A percentile compares a stretch with the other conserved stretches of the same genome.
Conservation (phyloP, 306 rosid genomes). For the Vicia faba region DNA sequence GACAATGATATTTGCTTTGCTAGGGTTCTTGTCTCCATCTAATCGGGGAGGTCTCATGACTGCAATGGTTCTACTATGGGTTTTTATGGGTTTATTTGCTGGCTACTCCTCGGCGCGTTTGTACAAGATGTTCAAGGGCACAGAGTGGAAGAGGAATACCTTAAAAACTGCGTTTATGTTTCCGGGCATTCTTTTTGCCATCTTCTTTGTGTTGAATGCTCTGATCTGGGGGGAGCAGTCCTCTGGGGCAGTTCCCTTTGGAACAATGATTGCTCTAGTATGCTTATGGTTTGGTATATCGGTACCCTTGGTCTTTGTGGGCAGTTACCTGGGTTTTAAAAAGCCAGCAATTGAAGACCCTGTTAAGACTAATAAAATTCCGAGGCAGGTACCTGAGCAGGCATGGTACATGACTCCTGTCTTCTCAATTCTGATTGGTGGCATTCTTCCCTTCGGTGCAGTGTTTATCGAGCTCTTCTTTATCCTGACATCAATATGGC, state of each 20-base stretch:
- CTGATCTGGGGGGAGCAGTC: constrained; percentile 96
- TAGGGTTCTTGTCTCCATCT: constrained; percentile 98
- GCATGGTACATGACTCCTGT: constrained; percentile 98
- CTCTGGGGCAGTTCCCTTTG: constrained; percentile 98
- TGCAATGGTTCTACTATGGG: constrained; percentile 99
- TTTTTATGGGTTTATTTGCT: constrained; percentile 97
- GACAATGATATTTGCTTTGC: constrained; percentile 93
- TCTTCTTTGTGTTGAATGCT: constrained; percentile 93
- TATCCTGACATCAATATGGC: constrained; percentile 97
- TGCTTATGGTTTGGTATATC: constrained; percentile 98
- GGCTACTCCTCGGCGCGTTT: constrained; percentile 95
- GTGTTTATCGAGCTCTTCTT: constrained; percentile 98
- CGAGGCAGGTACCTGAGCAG: constrained; percentile 95
- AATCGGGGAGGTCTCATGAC: constrained; percentile 99
- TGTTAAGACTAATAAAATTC: constrained; percentile 97
- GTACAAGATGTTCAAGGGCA: constrained; percentile 99
- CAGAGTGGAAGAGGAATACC: constrained; percentile 97
- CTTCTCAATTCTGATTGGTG: constrained; percentile 95
- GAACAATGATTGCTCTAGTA: constrained; percentile 95
- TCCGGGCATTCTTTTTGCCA: constrained; percentile 87
- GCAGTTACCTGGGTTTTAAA: constrained; percentile 94
- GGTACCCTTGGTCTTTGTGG: constrained; percentile 95
- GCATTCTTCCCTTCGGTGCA: constrained; percentile 98
- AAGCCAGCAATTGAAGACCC: constrained; percentile 95
- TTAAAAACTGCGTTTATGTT: constrained; percentile 97